phyloP scores from a whole-genome alignment of 2,329 filamentous ascomycete species.

The Penicillium polonicum region DNA sequence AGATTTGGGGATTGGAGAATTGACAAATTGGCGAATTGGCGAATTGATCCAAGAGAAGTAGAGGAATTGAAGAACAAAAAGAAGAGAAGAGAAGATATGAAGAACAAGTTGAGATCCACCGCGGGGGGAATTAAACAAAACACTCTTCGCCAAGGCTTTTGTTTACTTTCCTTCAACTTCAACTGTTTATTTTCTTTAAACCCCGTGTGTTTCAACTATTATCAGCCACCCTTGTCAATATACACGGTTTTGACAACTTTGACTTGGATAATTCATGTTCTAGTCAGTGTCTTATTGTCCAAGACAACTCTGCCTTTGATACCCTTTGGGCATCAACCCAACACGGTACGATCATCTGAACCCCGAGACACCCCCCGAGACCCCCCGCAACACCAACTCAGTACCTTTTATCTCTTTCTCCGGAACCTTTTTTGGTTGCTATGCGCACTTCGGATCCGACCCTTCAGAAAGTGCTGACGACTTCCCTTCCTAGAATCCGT shows the following conservation, averaged over 20 bases:
- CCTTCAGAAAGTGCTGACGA: neutral
- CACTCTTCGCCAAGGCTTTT: constrained; percentile 26
- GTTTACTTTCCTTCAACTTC: constrained; percentile 27
- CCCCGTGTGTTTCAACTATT: neutral
- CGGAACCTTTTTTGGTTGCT: neutral
- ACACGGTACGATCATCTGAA: constrained; percentile 13
- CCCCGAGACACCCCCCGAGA: neutral
- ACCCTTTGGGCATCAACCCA: constrained; percentile 24
- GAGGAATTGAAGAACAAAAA: neutral
- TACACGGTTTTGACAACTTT: neutral
- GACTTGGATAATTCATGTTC: neutral
- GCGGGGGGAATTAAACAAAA: constrained; percentile 28
- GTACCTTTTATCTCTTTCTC: neutral
- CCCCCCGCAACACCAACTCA: constrained; percentile 1
- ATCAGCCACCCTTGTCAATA: neutral
- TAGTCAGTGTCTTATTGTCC: neutral
- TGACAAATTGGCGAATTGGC: neutral
- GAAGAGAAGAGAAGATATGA: constrained; percentile 2
- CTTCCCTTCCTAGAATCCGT: neutral
- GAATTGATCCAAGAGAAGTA: constrained; percentile 1
- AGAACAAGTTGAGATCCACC: constrained; percentile 21
- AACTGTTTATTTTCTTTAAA: constrained; percentile 20
- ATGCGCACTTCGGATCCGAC: neutral
- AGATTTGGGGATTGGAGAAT: neutral
- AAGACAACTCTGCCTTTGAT: constrained; percentile 11